Evolutionary conservation across 2,329 filamentous ascomycete genomes (phyloP).

Genomic region (Byssothecium circinans): DNA sequence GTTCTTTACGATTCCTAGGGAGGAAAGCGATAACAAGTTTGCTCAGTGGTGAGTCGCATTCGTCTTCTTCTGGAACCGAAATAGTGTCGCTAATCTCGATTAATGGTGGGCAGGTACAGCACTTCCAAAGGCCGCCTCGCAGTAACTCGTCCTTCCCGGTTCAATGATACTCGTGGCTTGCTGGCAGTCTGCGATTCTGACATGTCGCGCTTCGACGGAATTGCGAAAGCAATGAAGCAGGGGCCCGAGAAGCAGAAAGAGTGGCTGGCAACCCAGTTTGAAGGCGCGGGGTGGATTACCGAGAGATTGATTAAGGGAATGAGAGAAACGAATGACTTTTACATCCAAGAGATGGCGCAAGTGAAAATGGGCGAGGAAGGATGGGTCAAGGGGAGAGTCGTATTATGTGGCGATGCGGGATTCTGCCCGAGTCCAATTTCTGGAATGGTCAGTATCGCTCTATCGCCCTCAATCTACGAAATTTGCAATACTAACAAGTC

Average conservation of each 20-base stretch:
- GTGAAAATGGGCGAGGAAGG: conserved; percentile 35
- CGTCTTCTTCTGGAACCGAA: background rate
- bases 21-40: conserved; percentile 20
- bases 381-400: conserved; percentile 40
- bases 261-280: conserved; percentile 33
- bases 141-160: conserved; percentile 26
- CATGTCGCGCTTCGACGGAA: conserved; percentile 22
- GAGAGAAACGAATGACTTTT: conserved; percentile 47
- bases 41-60: conserved; percentile 20
- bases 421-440: conserved; percentile 41
- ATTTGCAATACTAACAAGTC: background rate
- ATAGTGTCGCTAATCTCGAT: background rate
- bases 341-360: conserved; percentile 47
- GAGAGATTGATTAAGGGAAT: conserved; percentile 45
- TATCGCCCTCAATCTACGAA: too few species aligned
- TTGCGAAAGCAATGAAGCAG: conserved; percentile 17
- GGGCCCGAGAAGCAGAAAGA: conserved; percentile 19
- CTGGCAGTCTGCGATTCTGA: conserved; percentile 20
- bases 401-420: conserved; percentile 44
- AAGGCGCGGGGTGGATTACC: conserved; percentile 43
- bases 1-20: conserved; percentile 33
- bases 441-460: conserved; percentile 20
- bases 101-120: conserved; percentile 14
- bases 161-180: conserved; percentile 21
- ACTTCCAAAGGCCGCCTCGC: conserved; percentile 23